A percentile compares a stretch with the other conserved stretches of the same genome.
Conservation (phyloP, 192 early-diverging fungal species). For the Podila horticola region DNA sequence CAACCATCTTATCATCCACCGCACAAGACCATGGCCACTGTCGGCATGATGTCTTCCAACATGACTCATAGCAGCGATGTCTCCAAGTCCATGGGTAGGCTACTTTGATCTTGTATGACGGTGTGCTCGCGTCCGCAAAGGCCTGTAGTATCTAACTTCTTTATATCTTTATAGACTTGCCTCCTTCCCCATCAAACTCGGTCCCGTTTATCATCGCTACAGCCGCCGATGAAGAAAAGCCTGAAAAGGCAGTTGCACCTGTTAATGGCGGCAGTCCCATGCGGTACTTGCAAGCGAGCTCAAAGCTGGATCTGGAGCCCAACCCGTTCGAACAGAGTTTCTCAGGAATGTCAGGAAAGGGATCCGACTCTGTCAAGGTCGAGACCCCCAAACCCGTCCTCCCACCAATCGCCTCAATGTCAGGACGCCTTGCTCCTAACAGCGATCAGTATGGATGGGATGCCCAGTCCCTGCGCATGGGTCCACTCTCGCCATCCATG, state of each 20-base stretch:
- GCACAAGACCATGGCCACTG: conserved; percentile 31
- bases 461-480: conserved; percentile 71
- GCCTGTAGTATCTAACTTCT: no score
- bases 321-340: conserved; percentile 93
- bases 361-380: background rate
- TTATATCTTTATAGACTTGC: conserved; percentile 16
- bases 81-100: conserved; percentile 27
- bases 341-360: conserved; percentile 39
- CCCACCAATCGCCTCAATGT: conserved; percentile 78
- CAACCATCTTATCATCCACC: conserved; percentile 18
- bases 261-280: conserved; percentile 30
- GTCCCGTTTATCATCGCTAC: conserved; percentile 40
- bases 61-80: conserved; percentile 8
- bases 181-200: conserved; percentile 36
- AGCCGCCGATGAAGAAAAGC: conserved; percentile 27
- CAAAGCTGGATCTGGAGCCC: conserved; percentile 83
- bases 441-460: conserved; percentile 63
- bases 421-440: conserved; percentile 49
- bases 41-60: conserved; percentile 4
- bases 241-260: conserved; percentile 18
- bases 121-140: background rate
- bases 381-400: conserved; percentile 62
- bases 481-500: conserved; percentile 83
- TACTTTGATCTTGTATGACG: background rate
- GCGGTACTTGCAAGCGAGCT: conserved; percentile 29